A percentile compares a stretch with the other conserved stretches of the same genome.
Evolutionary conservation across 306 rosid species (phyloP).

Genomic region (Gastrolobium villosum): DNA sequence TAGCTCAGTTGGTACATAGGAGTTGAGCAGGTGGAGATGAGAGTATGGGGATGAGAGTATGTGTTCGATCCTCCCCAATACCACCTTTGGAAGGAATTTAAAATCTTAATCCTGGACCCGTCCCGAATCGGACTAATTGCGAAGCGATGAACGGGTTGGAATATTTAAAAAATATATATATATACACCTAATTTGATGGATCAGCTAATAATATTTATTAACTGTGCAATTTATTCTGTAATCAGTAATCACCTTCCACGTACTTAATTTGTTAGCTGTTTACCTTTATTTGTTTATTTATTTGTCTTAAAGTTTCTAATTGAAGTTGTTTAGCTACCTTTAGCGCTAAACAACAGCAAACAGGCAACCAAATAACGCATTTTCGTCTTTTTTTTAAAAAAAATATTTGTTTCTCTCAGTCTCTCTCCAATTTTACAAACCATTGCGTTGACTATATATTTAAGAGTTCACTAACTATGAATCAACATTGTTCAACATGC

Average conservation of each 20-base stretch:
- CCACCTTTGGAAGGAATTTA: too few relatives aligned
- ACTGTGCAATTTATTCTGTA: too few relatives aligned
- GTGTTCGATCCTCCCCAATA: too few relatives aligned
- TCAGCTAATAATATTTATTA: too few relatives aligned
- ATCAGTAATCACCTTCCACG: not conserved
- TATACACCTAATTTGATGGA: not conserved
- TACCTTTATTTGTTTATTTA: not conserved
- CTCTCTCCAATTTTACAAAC: not conserved
- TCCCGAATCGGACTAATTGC: too few relatives aligned
- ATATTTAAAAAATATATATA: too few relatives aligned
- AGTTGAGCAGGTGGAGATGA: too few relatives aligned
- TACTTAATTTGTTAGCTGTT: not conserved
- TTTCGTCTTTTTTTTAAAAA: not conserved
- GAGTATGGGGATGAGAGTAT: too few relatives aligned
- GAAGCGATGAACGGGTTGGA: too few relatives aligned
- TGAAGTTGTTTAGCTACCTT: constrained; percentile 4
- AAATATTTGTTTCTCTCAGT: too few relatives aligned
- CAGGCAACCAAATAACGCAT: not conserved
- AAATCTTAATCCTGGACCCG: too few relatives aligned
- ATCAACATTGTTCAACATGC: not conserved
- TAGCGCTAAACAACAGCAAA: not conserved
- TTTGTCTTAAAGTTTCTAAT: not conserved
- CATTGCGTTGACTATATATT: not conserved
- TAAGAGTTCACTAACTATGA: not conserved
- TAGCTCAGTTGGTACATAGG: too few relatives aligned